phyloP scores from a whole-genome alignment of 345 rosid species.

The Syzygium grande region DNA sequence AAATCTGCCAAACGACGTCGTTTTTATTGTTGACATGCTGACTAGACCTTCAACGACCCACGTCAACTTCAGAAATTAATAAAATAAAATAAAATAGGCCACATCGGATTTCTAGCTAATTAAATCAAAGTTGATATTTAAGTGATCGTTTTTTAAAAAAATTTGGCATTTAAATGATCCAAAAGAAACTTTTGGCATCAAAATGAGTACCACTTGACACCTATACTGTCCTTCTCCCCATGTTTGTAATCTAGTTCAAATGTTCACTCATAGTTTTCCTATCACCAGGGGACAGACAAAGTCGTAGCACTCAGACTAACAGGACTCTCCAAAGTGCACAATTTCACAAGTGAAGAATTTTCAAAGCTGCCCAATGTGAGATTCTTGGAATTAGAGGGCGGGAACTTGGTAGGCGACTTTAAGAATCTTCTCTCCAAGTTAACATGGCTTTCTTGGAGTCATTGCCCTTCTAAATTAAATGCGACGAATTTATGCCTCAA shows the following conservation, averaged over 20 bases:
- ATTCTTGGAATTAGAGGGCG: not conserved
- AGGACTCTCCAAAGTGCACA: not conserved
- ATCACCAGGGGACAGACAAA: not conserved
- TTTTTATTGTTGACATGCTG: too few species aligned
- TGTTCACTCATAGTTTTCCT: not conserved
- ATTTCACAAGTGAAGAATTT: not conserved
- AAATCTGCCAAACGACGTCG: too few species aligned
- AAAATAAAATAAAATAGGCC: too few species aligned
- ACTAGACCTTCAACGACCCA: too few species aligned
- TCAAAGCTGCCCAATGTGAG: not conserved
- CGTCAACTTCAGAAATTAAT: too few species aligned
- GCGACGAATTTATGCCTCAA: not conserved
- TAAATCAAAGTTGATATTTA: too few species aligned
- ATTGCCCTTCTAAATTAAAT: not conserved
- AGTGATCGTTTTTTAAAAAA: too few species aligned
- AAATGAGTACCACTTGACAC: too few species aligned
- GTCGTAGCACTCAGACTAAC: not conserved
- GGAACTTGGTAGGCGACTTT: not conserved
- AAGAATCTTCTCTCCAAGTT: not conserved
- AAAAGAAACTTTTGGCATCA: too few species aligned
- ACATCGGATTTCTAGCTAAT: too few species aligned
- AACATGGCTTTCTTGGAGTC: not conserved
- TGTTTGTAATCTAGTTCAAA: not conserved
- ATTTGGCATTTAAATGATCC: too few species aligned
- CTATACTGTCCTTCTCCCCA: not conserved